Base-by-base conservation (phyloP, 1,284 basidiomycete genomes). In the Cutaneotrichosporon daszewskae region DNA sequence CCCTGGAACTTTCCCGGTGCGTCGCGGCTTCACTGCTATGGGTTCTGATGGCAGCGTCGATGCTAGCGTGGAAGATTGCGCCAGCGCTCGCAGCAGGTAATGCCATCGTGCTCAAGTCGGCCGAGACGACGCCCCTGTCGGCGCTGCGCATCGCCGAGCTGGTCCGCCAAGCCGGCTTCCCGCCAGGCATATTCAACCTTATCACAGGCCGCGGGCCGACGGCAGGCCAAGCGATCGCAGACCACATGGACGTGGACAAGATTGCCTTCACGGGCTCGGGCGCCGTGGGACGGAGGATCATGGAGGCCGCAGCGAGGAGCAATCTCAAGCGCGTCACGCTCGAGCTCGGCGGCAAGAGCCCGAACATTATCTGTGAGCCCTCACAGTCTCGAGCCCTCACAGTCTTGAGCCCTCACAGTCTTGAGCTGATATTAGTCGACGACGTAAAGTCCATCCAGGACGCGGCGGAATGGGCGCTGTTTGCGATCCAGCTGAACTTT, bases 51-150 rank as follows among this genome's bases (percentile, higher is more conserved):
- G 16, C 32, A 3, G 32, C 32, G 66, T 80, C 79, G 59, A 89
- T 91, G 87, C 85, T 85, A 19, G 73, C 83, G 8, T 90, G 88
- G 88, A 91, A 91, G 72, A 77, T 90, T 38, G 87, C 83, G 10
- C 89, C 89, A 18, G 89, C 89, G 6, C 77, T 92, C 45, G 88
- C 89, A 7, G 79, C 79, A 32, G 59, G 59, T n/a, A 55, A 54
- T 45, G 33, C 45, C 5, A 44, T 54, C 28, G 43, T 61, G 25
- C 41, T 60, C 42, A 58, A 60, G 53, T 46, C 45, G 8, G 56
- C 87, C 28, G 89, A 94, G 71, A 71, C 87, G 43, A 91, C 88
- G 1, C 89, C 90, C 11, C 76, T 94, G 31, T 87, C 87, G 17
- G 87, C 87, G 14, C 76, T 90, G 35, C 77, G 72, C 12, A 28